phyloP scores from a whole-genome alignment of 2,329 filamentous ascomycete species.

The Colletotrichum sp. region DNA sequence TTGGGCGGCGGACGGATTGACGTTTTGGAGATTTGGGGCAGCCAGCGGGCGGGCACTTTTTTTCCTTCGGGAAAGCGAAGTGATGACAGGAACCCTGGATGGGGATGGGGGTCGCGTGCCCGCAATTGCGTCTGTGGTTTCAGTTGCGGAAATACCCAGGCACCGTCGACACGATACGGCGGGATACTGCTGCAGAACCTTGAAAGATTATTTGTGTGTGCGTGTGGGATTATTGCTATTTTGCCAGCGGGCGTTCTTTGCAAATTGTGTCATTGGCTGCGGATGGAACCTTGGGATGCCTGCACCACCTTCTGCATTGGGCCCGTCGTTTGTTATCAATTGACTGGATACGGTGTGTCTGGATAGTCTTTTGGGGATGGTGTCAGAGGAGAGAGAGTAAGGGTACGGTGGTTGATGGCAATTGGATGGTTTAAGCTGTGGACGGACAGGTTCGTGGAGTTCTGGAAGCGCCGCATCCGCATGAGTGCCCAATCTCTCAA shows the following conservation, averaged over 20 bases:
- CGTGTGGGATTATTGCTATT: background rate
- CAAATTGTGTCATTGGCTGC: background rate
- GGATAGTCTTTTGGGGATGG: background rate
- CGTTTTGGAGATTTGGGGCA: background rate
- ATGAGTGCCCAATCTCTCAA: background rate
- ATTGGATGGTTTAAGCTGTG: background rate
- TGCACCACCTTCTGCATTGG: background rate
- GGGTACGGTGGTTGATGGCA: background rate
- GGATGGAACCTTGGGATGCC: background rate
- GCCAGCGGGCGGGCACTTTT: background rate
- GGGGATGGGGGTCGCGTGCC: constrained; percentile 10
- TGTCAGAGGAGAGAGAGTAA: background rate
- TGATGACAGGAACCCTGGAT: background rate
- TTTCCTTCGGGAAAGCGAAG: background rate
- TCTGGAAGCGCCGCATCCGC: background rate
- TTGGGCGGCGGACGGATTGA: background rate
- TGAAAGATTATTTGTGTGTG: background rate
- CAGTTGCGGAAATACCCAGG: background rate
- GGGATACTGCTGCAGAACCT: background rate
- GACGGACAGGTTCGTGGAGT: background rate
- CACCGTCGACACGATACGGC: background rate
- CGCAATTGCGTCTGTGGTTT: constrained; percentile 2
- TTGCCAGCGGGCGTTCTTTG: background rate
- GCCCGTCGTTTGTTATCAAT: background rate
- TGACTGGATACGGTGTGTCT: background rate